Evolutionary conservation across 2,329 filamentous ascomycete species (phyloP), one percentile per base, ranked within the genome.

Genomic region (Drechslera avenae): DNA sequence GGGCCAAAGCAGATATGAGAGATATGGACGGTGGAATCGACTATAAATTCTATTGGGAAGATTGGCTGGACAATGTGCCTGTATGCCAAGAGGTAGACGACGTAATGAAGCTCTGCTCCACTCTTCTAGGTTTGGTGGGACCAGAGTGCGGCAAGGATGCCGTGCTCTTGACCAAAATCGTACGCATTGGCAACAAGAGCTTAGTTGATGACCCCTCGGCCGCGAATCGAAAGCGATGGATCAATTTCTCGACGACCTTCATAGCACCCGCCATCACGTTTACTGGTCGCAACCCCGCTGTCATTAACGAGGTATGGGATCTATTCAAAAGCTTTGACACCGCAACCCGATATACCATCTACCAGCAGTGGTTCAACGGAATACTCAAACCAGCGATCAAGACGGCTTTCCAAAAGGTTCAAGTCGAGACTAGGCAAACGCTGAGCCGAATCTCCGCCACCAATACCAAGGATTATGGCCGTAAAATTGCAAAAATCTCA

Each of bases 11-110:
- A 4, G 92, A 96, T 62, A 86, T 85, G 60, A 82, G 82, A 57
- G 90, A 94, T 65, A 85, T 85, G 19, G 86, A 86, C 46, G 90
- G 91, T 60, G 81, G 83, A n/a, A 84, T 79, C 10, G 81, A 89
- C 44, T 97, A 97, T 71, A 85, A 89, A 28, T 97, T 95, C 70
- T 99, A 99, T 73, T 97, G 94, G 86, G 91, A 96, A 52, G 94
- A 97, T 62, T 99, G 94, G 94, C 82, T 86, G 2, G 93, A 97
- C 73, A 96, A 94, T 57, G 82, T 99, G 37, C 95, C 94, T 0
- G 78, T 96, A 16, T 99, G 94, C 68, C 92, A 96, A 70, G 89
- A 81, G 1, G 85, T 96, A 5, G 91, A 97, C 56, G 94, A 99
- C 68, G 82, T 99, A 12, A 94, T 97, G 72, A 86, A 87, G 2